Conservation (phyloP, 345 rosid genomes). For the Mercurialis annua region DNA sequence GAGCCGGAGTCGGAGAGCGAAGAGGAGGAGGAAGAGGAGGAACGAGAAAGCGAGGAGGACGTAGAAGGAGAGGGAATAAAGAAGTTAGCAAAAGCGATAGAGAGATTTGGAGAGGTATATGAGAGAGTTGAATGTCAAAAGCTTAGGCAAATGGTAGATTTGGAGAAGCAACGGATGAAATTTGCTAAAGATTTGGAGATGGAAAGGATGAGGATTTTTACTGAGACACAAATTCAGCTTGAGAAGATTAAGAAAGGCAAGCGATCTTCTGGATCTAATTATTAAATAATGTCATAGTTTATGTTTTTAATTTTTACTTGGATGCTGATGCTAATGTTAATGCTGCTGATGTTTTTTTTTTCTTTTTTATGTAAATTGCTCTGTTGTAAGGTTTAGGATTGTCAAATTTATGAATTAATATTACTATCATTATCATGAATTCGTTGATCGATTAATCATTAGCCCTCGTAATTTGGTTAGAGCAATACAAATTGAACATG, state of each 20-base stretch:
- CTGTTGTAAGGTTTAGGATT: slow-evolving; percentile 18
- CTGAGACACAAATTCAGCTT: slow-evolving; percentile 93
- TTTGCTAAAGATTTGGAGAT: slow-evolving; percentile 91
- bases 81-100: slow-evolving; percentile 65
- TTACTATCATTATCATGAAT: slow-evolving; percentile 11
- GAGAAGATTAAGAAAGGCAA: slow-evolving; percentile 69
- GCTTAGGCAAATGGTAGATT: slow-evolving; percentile 86
- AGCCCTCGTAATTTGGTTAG: background rate
- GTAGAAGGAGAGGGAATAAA: slow-evolving; percentile 47
- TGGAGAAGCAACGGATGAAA: slow-evolving; percentile 98
- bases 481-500: background rate
- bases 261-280: slow-evolving; percentile 40
- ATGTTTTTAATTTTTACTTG: background rate
- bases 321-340: too few relatives aligned
- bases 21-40: slow-evolving; percentile 37
- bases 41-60: slow-evolving; percentile 27
- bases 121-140: slow-evolving; percentile 84
- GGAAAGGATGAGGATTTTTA: slow-evolving; percentile 91
- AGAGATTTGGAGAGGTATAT: slow-evolving; percentile 82
- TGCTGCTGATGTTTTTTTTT: background rate
- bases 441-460: slow-evolving; percentile 7
- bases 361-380: slow-evolving; percentile 10
- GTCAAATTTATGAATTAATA: slow-evolving; percentile 7
- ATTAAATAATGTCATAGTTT: slow-evolving; percentile 12
- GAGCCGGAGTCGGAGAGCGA: slow-evolving; percentile 48